Evolutionary conservation across 2,329 filamentous ascomycete genomes (phyloP), one percentile per base, ranked within the genome.

Genomic region (Calonectria henricotiae): DNA sequence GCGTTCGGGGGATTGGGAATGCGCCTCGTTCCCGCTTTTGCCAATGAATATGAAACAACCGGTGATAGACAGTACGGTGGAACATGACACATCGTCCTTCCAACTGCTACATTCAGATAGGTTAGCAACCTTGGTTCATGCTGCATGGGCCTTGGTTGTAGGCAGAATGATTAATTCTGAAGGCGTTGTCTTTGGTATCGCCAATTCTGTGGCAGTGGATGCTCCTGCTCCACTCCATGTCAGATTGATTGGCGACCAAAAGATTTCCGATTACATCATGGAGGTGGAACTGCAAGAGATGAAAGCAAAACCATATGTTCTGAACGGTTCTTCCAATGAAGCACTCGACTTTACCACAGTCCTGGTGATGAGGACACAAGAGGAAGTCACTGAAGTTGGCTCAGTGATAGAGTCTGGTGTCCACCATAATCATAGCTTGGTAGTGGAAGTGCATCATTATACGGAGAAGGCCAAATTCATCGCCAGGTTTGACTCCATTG

Each of bases 61-160:
- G 6, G 25, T 30, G 39, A 15, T 9, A 44, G 55, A 61, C 1
- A 61, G 55, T 17, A 32, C 9, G 1, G 15, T 20, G 39, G 25
- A 61, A 17, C 39, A 44, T 20, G 15, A 15, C 20, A 7, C 41
- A 7, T 20, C 23, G 17, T 9, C n/a, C 6, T 58, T 58, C 8
- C 17, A 20, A 43, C 23, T 20, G 4, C 30, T 15, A 7, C 25
- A 8, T 6, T 9, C 23, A 7, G 32, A 61, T n/a, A 61, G 27
- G 15, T 23, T 61, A 2, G 13, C 55, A 43, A 44, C 25, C 8
- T 9, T 61, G 4, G 17, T 32, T 20, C 17, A 61, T 32, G 25
- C 55, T 13, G 37, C 55, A 32, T 61, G 23, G 37, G 23, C 55
- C 11, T 23, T 61, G 15, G 39, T 61, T 32, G 55, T 44, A 17